Percentiles rank a stretch among this genome's conserved stretches.
These are phyloP conservation scores for Camellia sinensis DNA, from an alignment of 148 eudicot species.

Conservation along the genomic window DNA sequence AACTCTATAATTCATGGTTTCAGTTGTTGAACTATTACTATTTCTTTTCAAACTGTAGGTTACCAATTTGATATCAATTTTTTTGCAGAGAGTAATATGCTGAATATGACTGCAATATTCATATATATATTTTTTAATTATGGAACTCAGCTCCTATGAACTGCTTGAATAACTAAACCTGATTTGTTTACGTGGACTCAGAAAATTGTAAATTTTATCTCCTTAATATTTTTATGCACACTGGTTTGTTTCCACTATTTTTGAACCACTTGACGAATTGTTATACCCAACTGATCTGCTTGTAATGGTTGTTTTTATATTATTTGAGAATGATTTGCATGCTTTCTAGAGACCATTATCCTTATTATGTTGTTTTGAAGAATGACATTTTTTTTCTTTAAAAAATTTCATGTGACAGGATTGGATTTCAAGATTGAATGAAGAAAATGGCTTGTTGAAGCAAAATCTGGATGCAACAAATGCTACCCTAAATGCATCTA, in stretches of 20 bases:
- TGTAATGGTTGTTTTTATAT: neutral
- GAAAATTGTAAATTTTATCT: neutral
- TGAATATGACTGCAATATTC: neutral
- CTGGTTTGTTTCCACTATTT: neutral
- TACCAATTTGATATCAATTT: neutral
- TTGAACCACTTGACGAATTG: neutral
- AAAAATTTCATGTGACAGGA: constrained; percentile 46
- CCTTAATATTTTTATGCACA: neutral
- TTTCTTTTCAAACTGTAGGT: neutral
- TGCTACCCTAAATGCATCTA: constrained; percentile 50
- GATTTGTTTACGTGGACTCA: neutral
- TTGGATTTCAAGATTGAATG: constrained; percentile 50
- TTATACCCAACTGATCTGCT: neutral
- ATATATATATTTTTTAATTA: neutral
- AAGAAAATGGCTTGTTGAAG: constrained; percentile 75
- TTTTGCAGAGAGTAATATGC: neutral
- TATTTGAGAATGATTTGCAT: neutral
- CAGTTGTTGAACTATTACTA: neutral
- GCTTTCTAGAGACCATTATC: neutral
- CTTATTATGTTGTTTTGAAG: neutral
- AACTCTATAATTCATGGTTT: neutral
- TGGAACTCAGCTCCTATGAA: neutral
- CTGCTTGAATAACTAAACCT: neutral
- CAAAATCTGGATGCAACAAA: constrained; percentile 52
- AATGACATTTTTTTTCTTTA: neutral